Evolutionary conservation across 306 rosid species (phyloP), one percentile per base, ranked within the genome.

Genomic region (Lupinus albus): DNA sequence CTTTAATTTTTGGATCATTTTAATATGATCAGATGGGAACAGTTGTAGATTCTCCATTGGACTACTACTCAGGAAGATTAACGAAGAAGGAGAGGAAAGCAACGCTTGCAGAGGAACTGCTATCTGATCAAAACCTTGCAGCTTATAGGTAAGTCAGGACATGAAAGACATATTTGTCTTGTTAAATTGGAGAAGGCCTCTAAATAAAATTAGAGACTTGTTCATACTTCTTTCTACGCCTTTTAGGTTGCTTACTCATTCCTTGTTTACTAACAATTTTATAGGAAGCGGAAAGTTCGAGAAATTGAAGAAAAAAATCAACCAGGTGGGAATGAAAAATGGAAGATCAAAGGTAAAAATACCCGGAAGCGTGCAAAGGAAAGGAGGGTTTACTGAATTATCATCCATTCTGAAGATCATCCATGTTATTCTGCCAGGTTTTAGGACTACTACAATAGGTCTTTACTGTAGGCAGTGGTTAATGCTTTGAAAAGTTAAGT

Each of bases 201-300:
- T 10, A 16, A 11, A 38, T 42, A 32, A 50, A 17, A 21, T 60
- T 39, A 20, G 38, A 35, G 36, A 25, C 54, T 57, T 49, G 51
- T 33, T 28, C 65, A 3, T 52, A 36, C 65, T 5, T 50, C 6
- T 46, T 67, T 25, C 32, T 5, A 20, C 7, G 61, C 20, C 20
- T 66, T 49, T 11, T 48, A 4, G 30, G 48, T 45, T 62, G 70
- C 18, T 25, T 8, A 71, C 72, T 25, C 16, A 45, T 28, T 44
- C 10, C 8, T 59, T 67, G 13, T 76, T 68, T 21, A 11, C 17
- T 20, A 46, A 59, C 50, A 11, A 20, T 73, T 49, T 73, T 13
- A 52, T 62, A 93, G 97, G 81, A 88, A 88, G 70, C 87, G 94
- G 49, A 88, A 86, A 87, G 90, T 93, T 47, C 77, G 49, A 55